Evolutionary conservation across 2,329 filamentous ascomycete species (phyloP).

Genomic region (Diaporthe destruens): DNA sequence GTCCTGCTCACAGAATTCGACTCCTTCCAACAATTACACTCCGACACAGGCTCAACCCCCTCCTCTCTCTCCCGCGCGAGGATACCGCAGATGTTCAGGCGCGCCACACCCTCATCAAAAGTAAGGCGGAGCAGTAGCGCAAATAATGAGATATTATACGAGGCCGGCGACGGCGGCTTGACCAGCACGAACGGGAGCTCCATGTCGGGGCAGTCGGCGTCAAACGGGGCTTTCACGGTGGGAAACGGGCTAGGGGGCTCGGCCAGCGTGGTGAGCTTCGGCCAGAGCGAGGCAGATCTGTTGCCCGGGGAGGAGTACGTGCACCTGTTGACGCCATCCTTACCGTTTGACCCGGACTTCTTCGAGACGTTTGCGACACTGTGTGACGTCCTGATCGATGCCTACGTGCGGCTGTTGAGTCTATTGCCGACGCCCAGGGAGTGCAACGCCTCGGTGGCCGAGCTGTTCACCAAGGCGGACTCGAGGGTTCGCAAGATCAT

Average conservation of each 20-base stretch:
- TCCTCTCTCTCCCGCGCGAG: constrained; percentile 81
- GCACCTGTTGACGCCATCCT: constrained; percentile 87
- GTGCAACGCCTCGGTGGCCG: constrained; percentile 78
- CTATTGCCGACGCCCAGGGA: constrained; percentile 82
- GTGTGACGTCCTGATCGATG: constrained; percentile 95
- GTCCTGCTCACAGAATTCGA: constrained; percentile 92
- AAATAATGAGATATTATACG: constrained; percentile 52
- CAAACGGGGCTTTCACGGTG: constrained; percentile 40
- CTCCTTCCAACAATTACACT: constrained; percentile 88
- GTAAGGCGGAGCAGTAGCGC: constrained; percentile 65
- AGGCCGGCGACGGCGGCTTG: constrained; percentile 44
- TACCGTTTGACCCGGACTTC: constrained; percentile 97
- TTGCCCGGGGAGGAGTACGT: constrained; percentile 88
- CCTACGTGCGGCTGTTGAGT: constrained; percentile 82
- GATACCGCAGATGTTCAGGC: constrained; percentile 86
- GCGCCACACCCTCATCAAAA: constrained; percentile 70
- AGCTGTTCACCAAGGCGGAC: constrained; percentile 92
- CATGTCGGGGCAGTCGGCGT: constrained; percentile 32
- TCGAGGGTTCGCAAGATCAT: constrained; percentile 88
- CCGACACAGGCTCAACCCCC: constrained; percentile 77
- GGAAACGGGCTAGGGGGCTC: constrained; percentile 50
- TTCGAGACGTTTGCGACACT: constrained; percentile 96
- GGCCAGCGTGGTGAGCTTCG: constrained; percentile 67
- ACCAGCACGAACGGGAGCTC: constrained; percentile 40
- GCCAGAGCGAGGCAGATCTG: constrained; percentile 73